Percentiles rank a stretch among this genome's conserved stretches.
phyloP scores from a whole-genome alignment of 305 asterid genomes.

The Plantago lanceolata region DNA sequence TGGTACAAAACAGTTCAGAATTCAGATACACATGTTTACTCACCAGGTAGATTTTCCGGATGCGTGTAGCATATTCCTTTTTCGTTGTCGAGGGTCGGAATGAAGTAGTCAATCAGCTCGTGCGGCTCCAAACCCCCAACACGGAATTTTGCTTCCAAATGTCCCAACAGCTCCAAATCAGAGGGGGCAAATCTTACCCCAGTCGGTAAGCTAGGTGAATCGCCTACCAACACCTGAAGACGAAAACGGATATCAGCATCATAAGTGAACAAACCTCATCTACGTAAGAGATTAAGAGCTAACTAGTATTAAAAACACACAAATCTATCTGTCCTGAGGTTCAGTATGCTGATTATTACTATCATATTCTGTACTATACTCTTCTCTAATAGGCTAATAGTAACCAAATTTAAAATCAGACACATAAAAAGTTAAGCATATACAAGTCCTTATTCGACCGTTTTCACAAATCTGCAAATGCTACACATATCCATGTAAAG shows the following conservation, averaged over 20 bases:
- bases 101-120: constrained; percentile 61
- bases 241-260: neutral
- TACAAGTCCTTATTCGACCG: neutral
- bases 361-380: too few relatives aligned
- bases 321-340: too few relatives aligned
- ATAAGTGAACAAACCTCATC: neutral
- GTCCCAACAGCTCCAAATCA: constrained; percentile 67
- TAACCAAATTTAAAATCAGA: too few relatives aligned
- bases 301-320: too few relatives aligned
- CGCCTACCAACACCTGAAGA: constrained; percentile 46
- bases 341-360: too few relatives aligned
- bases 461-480: neutral
- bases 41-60: constrained; percentile 96
- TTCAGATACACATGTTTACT: constrained; percentile 18
- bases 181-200: constrained; percentile 90
- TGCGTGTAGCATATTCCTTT: constrained; percentile 74
- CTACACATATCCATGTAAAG: neutral
- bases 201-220: constrained; percentile 74
- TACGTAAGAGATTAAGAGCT: too few relatives aligned
- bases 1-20: neutral
- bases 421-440: neutral
- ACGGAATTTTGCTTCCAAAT: constrained; percentile 74
- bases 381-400: too few relatives aligned
- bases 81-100: constrained; percentile 66
- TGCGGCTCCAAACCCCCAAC: constrained; percentile 49